These are phyloP conservation scores for Meredithiella fracta DNA, from an alignment of 2,329 filamentous ascomycete species.

Conservation along the genomic window DNA sequence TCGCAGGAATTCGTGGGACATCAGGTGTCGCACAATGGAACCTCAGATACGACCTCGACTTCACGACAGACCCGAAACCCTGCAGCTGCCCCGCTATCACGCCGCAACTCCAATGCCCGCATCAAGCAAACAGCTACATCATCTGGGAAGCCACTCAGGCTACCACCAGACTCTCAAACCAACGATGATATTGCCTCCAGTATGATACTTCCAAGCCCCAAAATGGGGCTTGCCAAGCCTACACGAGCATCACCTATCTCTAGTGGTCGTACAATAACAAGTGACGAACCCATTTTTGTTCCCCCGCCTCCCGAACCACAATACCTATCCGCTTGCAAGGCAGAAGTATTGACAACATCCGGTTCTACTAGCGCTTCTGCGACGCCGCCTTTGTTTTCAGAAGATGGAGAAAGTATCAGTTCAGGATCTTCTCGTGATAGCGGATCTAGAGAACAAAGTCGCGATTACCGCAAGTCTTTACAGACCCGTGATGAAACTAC, in stretches of 20 bases:
- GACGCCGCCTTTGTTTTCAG: conserved; percentile 9
- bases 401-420: conserved; percentile 10
- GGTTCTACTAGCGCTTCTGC: conserved; percentile 3
- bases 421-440: conserved; percentile 6
- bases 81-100: conserved; percentile 6
- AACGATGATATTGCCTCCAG: conserved; percentile 21
- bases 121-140: conserved; percentile 15
- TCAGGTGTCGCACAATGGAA: conserved; percentile 1
- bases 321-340: not conserved
- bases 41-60: not conserved
- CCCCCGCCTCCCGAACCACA: not conserved
- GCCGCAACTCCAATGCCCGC: conserved; percentile 17
- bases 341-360: not conserved
- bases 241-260: conserved; percentile 1
- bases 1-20: not conserved
- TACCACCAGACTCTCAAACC: conserved; percentile 21
- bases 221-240: conserved; percentile 14
- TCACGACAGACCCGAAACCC: conserved; percentile 1
- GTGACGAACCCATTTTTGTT: not conserved
- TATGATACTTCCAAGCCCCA: conserved; percentile 19
- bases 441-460: conserved; percentile 5
- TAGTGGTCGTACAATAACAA: conserved; percentile 1
- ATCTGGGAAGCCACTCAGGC: conserved; percentile 6
- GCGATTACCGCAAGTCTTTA: not conserved
- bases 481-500: not conserved